Percentiles rank a stretch among this genome's conserved stretches.
These are phyloP conservation scores for Venturia effusa DNA, from an alignment of 2,329 filamentous ascomycete genomes.

Conservation along the genomic window DNA sequence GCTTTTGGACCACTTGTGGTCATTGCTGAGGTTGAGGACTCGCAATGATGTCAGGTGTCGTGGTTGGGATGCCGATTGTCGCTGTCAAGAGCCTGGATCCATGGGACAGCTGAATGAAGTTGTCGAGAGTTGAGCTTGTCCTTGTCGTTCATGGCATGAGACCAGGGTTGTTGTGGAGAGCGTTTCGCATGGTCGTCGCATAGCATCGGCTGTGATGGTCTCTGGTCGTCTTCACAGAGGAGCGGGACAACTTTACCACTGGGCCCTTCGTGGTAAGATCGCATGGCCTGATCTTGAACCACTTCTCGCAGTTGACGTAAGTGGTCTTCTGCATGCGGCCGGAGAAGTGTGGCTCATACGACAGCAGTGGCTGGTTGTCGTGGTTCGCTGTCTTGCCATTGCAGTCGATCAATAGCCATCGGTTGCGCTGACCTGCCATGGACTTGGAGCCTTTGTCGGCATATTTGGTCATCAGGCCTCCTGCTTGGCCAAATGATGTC, in stretches of 20 bases:
- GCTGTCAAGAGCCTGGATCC: neutral
- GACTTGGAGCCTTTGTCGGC: neutral
- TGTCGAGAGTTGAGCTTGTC: neutral
- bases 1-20: neutral
- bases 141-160: neutral
- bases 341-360: neutral
- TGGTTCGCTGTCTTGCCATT: neutral
- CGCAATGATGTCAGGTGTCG: neutral
- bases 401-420: conserved; percentile 3
- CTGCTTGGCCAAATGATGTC: neutral
- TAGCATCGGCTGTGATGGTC: neutral
- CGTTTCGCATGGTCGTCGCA: neutral
- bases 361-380: neutral
- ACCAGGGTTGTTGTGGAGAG: neutral
- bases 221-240: neutral
- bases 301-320: neutral
- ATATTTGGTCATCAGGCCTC: neutral
- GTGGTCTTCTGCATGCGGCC: neutral
- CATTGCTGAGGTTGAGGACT: neutral
- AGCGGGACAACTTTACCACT: neutral
- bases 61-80: neutral
- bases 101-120: neutral
- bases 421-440: neutral
- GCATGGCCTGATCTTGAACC: neutral
- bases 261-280: neutral